phyloP scores from a whole-genome alignment of 2,329 filamentous ascomycete genomes.

The Hymenoscyphus repandus region DNA sequence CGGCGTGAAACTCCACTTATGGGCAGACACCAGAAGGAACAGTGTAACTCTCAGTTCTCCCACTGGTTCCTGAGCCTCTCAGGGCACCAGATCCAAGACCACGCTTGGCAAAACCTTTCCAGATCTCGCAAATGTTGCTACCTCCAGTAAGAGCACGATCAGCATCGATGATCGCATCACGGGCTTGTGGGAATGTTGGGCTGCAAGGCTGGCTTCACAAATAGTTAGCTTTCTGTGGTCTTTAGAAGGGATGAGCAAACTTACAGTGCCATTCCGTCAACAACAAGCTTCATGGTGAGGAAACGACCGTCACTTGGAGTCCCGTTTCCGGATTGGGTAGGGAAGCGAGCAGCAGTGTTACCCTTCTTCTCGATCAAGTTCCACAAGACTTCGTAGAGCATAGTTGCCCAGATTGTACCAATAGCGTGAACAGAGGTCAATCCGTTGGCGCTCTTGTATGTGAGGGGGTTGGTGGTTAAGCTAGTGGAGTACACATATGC shows the following conservation, averaged over 20 bases:
- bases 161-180: constrained; percentile 52
- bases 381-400: constrained; percentile 53
- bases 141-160: constrained; percentile 47
- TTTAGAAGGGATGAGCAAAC: constrained; percentile 5
- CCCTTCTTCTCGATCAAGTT: constrained; percentile 52
- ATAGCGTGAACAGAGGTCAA: constrained; percentile 40
- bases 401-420: constrained; percentile 47
- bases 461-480: constrained; percentile 43
- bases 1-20: neutral
- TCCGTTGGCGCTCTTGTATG: constrained; percentile 41
- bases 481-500: constrained; percentile 47
- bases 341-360: constrained; percentile 39
- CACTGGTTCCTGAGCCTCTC: constrained; percentile 3
- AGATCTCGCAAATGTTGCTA: constrained; percentile 45
- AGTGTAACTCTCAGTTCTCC: constrained; percentile 7
- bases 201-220: constrained; percentile 46
- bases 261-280: constrained; percentile 45
- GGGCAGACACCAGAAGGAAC: constrained; percentile 8
- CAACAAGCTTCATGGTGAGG: constrained; percentile 36
- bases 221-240: neutral
- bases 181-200: constrained; percentile 47
- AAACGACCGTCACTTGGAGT: constrained; percentile 49
- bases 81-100: constrained; percentile 39
- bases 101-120: constrained; percentile 52
- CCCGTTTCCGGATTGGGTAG: constrained; percentile 37